These are phyloP conservation scores for Trametes coccinea DNA, from an alignment of 768 basidiomycete genomes.

Conservation along the genomic window DNA sequence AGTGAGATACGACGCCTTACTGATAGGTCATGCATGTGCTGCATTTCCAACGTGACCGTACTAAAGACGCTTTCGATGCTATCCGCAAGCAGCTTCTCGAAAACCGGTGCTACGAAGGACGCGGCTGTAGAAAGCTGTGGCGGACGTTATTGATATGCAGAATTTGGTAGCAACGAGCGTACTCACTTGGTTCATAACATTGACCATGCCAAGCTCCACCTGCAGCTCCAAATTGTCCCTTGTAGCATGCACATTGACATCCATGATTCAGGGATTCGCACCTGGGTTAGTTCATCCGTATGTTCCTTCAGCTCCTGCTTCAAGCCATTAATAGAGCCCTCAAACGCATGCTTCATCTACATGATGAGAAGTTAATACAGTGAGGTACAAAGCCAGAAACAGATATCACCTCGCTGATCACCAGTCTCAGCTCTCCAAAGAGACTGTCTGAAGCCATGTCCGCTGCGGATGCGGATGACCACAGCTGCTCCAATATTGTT, in stretches of 20 bases:
- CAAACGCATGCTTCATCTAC: too few relatives aligned
- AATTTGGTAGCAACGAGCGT: too few relatives aligned
- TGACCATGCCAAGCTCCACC: too few relatives aligned
- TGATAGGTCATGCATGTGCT: not conserved
- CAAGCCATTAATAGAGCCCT: too few relatives aligned
- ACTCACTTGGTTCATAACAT: too few relatives aligned
- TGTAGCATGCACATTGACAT: too few relatives aligned
- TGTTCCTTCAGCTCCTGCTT: too few relatives aligned
- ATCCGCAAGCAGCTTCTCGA: not conserved
- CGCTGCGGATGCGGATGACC: slow-evolving; percentile 6
- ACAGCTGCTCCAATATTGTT: slow-evolving; percentile 5
- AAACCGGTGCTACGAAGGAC: not conserved
- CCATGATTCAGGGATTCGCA: too few relatives aligned
- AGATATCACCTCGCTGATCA: slow-evolving; percentile 6
- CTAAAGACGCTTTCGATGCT: not conserved
- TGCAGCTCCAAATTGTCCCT: too few relatives aligned
- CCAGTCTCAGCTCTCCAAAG: not conserved
- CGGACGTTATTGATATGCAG: too few relatives aligned
- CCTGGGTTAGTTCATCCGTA: too few relatives aligned
- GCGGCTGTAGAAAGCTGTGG: slow-evolving; percentile 1
- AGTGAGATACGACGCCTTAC: not conserved
- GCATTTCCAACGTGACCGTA: not conserved
- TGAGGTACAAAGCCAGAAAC: not conserved
- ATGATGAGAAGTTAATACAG: too few relatives aligned
- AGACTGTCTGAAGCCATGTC: not conserved